Conservation (phyloP, 345 rosid species). For the Litchi chinensis region DNA sequence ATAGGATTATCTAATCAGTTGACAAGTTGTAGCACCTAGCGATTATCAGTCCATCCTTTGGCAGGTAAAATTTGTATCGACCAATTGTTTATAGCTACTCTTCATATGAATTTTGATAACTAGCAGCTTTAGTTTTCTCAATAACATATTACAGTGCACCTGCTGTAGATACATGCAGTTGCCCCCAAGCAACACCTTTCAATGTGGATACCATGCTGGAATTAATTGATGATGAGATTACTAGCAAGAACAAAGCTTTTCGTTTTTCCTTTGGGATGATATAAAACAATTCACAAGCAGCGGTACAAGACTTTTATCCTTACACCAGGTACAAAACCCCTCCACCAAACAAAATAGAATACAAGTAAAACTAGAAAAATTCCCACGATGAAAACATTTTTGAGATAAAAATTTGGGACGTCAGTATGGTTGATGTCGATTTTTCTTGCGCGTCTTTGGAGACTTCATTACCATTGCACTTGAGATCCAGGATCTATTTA, state of each 20-base stretch:
- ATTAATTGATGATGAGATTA: too few species aligned
- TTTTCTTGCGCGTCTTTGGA: conserved; percentile 42
- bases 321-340: background rate
- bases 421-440: conserved; percentile 65
- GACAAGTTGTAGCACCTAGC: too few species aligned
- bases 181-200: too few species aligned
- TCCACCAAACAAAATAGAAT: background rate
- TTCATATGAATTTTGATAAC: background rate
- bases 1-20: too few species aligned
- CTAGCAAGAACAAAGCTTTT: too few species aligned
- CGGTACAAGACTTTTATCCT: background rate
- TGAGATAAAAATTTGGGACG: background rate
- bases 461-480: conserved; percentile 53
- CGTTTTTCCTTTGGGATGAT: background rate
- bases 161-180: too few species aligned
- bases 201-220: too few species aligned
- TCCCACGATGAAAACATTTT: too few species aligned
- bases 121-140: background rate
- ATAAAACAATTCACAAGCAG: background rate
- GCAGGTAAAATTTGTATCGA: too few species aligned
- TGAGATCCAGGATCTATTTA: conserved; percentile 74
- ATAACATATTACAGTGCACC: background rate
- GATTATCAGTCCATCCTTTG: too few species aligned
- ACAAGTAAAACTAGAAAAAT: background rate
- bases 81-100: background rate